Conservation (phyloP, 164 flowering plant genomes). For the Aristolochia fimbriata region DNA sequence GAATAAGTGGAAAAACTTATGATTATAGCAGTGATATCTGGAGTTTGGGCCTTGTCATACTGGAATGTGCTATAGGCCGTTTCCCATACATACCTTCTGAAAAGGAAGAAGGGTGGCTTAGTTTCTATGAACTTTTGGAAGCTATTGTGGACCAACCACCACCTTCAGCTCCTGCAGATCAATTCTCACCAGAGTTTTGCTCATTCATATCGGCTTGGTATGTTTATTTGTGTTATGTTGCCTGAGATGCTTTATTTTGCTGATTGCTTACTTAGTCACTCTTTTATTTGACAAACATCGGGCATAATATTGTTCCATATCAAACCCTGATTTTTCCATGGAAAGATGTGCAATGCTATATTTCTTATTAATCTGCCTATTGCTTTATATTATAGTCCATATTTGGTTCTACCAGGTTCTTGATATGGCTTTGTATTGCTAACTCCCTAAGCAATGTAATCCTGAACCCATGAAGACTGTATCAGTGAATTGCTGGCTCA, state of each 20-base stretch:
- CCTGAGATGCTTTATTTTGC: background rate
- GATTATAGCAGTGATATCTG: conserved; percentile 95
- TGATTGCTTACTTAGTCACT: background rate
- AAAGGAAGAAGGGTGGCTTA: conserved; percentile 63
- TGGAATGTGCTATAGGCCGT: conserved; percentile 92
- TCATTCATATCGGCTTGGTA: conserved; percentile 90
- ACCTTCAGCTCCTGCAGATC: conserved; percentile 88
- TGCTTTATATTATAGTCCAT: too few species aligned
- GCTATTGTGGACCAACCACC: conserved; percentile 81
- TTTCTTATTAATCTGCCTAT: too few species aligned
- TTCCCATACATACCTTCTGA: conserved; percentile 84
- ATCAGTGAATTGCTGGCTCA: too few species aligned
- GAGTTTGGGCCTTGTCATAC: conserved; percentile 93
- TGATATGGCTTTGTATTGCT: too few species aligned
- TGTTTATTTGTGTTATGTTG: background rate
- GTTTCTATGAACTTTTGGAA: conserved; percentile 83
- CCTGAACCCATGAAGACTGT: too few species aligned
- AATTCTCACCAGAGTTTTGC: conserved; percentile 97
- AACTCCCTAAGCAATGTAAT: too few species aligned
- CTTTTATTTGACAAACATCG: background rate
- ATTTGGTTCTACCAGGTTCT: too few species aligned
- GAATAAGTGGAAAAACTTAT: conserved; percentile 87
- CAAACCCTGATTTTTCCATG: too few species aligned
- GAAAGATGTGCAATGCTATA: too few species aligned
- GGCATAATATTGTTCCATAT: too few species aligned